phyloP scores from a whole-genome alignment of 2,329 filamentous ascomycete genomes.

The Penicillium sp. region DNA sequence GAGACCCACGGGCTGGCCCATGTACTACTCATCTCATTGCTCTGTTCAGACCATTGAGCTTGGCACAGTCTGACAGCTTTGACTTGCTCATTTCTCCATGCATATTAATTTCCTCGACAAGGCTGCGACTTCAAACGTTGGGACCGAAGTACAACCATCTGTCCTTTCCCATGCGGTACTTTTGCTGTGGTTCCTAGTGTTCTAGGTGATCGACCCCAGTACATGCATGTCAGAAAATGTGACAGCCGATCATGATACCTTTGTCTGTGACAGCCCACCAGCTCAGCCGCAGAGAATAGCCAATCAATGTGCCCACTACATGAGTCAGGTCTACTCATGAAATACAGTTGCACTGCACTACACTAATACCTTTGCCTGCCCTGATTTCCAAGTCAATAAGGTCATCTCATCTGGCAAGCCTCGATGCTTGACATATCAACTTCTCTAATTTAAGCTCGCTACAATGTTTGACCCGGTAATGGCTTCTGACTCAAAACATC shows the following conservation, averaged over 20 bases:
- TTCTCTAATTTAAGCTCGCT: background rate
- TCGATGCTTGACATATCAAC: conserved; percentile 3
- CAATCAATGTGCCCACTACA: conserved; percentile 5
- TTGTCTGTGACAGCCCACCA: conserved; percentile 6
- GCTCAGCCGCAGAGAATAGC: background rate
- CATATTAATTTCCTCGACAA: background rate
- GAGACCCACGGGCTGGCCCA: background rate
- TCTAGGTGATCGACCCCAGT: conserved; percentile 6
- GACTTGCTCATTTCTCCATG: background rate
- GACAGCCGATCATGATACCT: conserved; percentile 12
- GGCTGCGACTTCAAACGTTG: background rate
- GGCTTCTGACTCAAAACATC: background rate
- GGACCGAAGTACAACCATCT: conserved; percentile 16
- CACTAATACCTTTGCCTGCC: conserved; percentile 2
- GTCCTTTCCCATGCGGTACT: conserved; percentile 9
- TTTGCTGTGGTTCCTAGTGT: conserved; percentile 7
- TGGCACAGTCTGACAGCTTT: background rate
- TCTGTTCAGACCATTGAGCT: background rate
- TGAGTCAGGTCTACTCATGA: background rate
- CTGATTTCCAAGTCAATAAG: conserved; percentile 8
- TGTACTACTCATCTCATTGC: background rate
- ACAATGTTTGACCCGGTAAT: background rate
- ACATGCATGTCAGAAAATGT: conserved; percentile 12
- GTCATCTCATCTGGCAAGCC: background rate
- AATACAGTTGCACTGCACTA: conserved; percentile 2